These are phyloP conservation scores for Colletotrichum gigasporum DNA, from an alignment of 2,329 filamentous ascomycete species.

Conservation along the genomic window DNA sequence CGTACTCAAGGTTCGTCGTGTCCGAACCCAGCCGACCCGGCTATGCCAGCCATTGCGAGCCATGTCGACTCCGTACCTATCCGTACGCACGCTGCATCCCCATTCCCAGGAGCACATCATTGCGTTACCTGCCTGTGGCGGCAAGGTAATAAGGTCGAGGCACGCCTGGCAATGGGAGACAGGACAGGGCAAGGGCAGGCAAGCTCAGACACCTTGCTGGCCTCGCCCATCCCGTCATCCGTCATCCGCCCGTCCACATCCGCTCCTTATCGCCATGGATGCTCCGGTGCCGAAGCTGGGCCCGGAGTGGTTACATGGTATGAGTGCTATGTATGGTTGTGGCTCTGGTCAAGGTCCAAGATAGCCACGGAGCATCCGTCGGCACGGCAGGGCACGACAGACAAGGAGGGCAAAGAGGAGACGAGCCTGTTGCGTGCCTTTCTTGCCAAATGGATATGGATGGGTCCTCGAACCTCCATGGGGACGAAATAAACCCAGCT, in stretches of 20 bases:
- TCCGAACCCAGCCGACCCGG: background rate
- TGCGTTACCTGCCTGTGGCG: background rate
- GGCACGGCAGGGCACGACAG: too few relatives aligned
- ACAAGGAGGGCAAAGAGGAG: background rate
- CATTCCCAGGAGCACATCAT: background rate
- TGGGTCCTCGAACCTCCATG: background rate
- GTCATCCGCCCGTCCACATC: slow-evolving; percentile 5
- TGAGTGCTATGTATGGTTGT: too few relatives aligned
- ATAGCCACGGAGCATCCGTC: background rate
- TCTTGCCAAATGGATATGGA: too few relatives aligned
- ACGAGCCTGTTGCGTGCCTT: background rate
- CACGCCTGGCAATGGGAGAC: background rate
- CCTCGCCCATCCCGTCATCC: slow-evolving; percentile 8
- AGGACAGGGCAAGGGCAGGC: too few relatives aligned
- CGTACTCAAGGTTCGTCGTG: background rate
- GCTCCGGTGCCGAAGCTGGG: background rate
- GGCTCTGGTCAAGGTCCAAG: background rate
- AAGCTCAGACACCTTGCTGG: slow-evolving; percentile 12
- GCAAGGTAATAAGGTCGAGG: background rate
- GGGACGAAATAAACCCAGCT: background rate
- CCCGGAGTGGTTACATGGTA: too few relatives aligned
- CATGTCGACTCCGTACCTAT: background rate
- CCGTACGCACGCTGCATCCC: background rate
- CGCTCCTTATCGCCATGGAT: background rate
- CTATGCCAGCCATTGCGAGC: background rate